These are phyloP conservation scores for Fermentozyma sake DNA, from an alignment of 1,139 yeast genomes.

Conservation along the genomic window DNA sequence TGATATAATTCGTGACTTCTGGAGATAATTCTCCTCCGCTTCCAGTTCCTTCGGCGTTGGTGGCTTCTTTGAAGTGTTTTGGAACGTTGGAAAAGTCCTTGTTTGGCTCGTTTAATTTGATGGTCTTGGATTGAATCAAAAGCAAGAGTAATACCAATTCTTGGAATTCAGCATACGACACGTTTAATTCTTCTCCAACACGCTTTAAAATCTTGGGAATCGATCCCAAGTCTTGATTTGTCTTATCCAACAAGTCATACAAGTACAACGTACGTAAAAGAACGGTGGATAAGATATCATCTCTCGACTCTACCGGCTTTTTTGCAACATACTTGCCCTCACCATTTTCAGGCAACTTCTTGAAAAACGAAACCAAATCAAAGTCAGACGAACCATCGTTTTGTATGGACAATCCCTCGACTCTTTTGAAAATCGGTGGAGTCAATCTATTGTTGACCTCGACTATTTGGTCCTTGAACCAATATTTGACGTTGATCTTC, in stretches of 20 bases:
- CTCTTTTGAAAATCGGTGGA: constrained; percentile 40
- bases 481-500: constrained; percentile 52
- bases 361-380: constrained; percentile 31
- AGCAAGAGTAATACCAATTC: constrained; percentile 43
- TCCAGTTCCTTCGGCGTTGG: constrained; percentile 12
- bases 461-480: constrained; percentile 50
- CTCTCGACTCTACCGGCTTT: constrained; percentile 31
- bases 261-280: constrained; percentile 55
- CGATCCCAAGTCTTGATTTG: constrained; percentile 38
- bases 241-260: constrained; percentile 49
- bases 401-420: constrained; percentile 13
- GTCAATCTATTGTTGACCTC: constrained; percentile 50
- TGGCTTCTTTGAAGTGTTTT: constrained; percentile 30
- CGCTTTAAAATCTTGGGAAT: constrained; percentile 55
- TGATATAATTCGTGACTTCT: constrained; percentile 31
- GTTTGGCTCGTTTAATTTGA: constrained; percentile 26
- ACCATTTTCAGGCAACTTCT: constrained; percentile 15
- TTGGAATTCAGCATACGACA: constrained; percentile 21
- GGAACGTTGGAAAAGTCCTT: constrained; percentile 34
- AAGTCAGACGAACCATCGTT: constrained; percentile 22
- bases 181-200: constrained; percentile 27
- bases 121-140: constrained; percentile 31
- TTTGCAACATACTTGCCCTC: constrained; percentile 9
- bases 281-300: constrained; percentile 59
- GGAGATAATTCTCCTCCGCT: constrained; percentile 30